These are phyloP conservation scores for Eimeria necatrix DNA, from an alignment of 169 alveolate genomes.

Conservation along the genomic window DNA sequence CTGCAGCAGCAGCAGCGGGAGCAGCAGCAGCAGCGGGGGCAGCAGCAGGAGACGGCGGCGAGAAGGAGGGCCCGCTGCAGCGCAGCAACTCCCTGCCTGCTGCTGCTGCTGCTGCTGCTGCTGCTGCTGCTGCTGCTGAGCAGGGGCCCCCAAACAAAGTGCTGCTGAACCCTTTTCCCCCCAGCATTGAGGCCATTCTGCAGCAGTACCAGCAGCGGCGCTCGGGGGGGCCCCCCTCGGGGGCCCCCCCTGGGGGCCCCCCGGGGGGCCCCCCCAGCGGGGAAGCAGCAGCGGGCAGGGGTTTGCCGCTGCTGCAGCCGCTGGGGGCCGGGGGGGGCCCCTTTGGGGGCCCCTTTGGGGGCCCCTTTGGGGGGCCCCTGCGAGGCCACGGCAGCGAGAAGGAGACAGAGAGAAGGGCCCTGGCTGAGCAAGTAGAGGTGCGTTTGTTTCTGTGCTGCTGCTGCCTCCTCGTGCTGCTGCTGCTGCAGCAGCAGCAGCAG, in stretches of 20 bases:
- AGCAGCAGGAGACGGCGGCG: background rate
- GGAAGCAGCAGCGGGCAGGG: background rate
- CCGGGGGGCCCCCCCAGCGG: constrained; percentile 7
- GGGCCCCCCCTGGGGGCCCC: background rate
- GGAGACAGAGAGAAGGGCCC: constrained; percentile 10
- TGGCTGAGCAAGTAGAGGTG: background rate
- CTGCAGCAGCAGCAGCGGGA: constrained; percentile 14
- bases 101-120: background rate
- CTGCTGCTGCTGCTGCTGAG: background rate
- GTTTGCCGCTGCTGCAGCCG: constrained; percentile 2
- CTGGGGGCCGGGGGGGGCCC: constrained; percentile 4
- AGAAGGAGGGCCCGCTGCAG: background rate
- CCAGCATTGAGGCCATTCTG: constrained; percentile 44
- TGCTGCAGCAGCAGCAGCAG: constrained; percentile 9
- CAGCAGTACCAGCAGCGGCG: constrained; percentile 59
- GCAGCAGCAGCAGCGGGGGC: background rate
- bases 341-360: background rate
- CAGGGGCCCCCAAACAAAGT: background rate
- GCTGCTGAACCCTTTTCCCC: constrained; percentile 11
- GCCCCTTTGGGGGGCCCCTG: background rate
- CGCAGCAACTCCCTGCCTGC: background rate
- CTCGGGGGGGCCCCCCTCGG: constrained; percentile 25
- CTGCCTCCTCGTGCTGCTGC: background rate
- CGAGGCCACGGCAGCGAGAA: constrained; percentile 9
- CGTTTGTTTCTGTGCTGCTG: background rate